A percentile compares a stretch with the other conserved stretches of the same genome.
Conservation (phyloP, 2,329 filamentous ascomycete genomes). For the Sporothrix inflata region DNA sequence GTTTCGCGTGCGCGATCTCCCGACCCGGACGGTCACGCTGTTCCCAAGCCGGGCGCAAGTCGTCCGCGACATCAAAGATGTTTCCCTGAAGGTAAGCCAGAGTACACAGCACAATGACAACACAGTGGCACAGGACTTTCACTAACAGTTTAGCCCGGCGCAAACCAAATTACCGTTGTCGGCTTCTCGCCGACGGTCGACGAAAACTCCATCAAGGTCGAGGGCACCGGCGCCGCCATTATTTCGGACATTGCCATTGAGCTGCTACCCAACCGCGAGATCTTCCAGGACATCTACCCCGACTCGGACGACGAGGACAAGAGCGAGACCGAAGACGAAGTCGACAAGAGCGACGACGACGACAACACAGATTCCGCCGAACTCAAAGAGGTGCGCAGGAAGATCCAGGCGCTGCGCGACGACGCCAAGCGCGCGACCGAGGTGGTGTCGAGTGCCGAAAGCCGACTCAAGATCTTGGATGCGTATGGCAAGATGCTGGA, state of each 20-base stretch:
- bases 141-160: constrained; percentile 48
- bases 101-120: background rate
- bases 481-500: constrained; percentile 45
- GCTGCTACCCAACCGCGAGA: constrained; percentile 57
- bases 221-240: constrained; percentile 59
- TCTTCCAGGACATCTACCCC: constrained; percentile 59
- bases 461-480: constrained; percentile 49
- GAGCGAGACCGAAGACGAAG: constrained; percentile 38
- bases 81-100: constrained; percentile 50
- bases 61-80: constrained; percentile 60
- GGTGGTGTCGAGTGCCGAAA: constrained; percentile 41
- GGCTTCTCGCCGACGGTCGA: constrained; percentile 58
- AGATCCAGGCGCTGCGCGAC: constrained; percentile 41
- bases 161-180: constrained; percentile 59
- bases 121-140: background rate
- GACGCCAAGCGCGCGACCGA: constrained; percentile 41
- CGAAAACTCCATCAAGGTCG: constrained; percentile 62
- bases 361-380: constrained; percentile 36
- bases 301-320: constrained; percentile 46
- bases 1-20: constrained; percentile 60
- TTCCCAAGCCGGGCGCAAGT: constrained; percentile 65
- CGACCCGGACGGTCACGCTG: constrained; percentile 64
- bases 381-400: constrained; percentile 40
- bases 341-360: constrained; percentile 38
- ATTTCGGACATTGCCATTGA: constrained; percentile 67